Evolutionary conservation across 164 flowering plant genomes (phyloP).

Genomic region (Vitis rupestris): DNA sequence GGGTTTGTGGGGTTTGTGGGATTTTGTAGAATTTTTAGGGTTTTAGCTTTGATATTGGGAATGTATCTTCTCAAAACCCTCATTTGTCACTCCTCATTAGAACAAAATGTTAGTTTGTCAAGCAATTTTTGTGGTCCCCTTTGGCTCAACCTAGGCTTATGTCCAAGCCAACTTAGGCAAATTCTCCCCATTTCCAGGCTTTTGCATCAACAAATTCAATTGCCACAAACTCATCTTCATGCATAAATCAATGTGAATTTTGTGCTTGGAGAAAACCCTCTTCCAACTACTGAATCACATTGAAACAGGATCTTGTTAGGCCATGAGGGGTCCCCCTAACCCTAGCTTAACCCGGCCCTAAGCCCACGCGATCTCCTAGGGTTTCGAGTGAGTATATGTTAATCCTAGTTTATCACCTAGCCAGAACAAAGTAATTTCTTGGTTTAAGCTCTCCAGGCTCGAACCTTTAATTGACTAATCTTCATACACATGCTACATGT

Average conservation of each 20-base stretch:
- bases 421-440: constrained; percentile 40
- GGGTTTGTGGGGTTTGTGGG: constrained; percentile 14
- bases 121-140: constrained; percentile 11
- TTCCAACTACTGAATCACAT: not conserved
- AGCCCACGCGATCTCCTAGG: constrained; percentile 31
- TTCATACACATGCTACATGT: constrained; percentile 55
- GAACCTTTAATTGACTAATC: constrained; percentile 33
- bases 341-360: constrained; percentile 16
- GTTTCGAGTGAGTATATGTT: constrained; percentile 17
- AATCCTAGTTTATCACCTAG: constrained; percentile 9
- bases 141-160: not conserved
- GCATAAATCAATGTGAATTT: constrained; percentile 18
- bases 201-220: not conserved
- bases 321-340: constrained; percentile 15
- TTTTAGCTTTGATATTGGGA: constrained; percentile 13
- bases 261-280: constrained; percentile 6
- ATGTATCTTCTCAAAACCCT: constrained; percentile 32
- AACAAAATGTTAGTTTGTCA: constrained; percentile 33
- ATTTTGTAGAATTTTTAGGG: constrained; percentile 19
- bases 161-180: not conserved
- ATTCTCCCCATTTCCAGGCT: not conserved
- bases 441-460: constrained; percentile 37
- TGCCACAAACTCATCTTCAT: constrained; percentile 7
- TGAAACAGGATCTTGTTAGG: constrained; percentile 20
- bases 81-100: constrained; percentile 24